Conservation (phyloP, 257 asterid genomes). For the Agastache rugosa region DNA sequence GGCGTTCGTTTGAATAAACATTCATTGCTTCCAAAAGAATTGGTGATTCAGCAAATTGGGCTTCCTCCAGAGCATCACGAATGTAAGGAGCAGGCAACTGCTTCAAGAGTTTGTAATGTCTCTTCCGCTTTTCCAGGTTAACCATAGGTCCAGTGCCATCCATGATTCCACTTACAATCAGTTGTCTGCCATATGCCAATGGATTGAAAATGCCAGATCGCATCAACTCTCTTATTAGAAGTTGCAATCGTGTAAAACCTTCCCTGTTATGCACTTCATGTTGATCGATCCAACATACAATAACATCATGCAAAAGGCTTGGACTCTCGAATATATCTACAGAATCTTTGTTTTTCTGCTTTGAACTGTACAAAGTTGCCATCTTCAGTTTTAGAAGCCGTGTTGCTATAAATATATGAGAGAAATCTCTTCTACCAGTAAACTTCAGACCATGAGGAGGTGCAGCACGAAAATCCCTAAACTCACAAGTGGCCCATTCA, state of each 20-base stretch:
- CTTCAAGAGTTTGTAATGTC: conserved; percentile 89
- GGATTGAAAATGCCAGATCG: conserved; percentile 85
- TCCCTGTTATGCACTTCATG: conserved; percentile 87
- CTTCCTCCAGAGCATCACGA: conserved; percentile 71
- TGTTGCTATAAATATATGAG: conserved; percentile 78
- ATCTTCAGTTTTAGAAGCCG: conserved; percentile 84
- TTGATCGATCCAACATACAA: conserved; percentile 98
- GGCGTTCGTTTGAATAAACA: conserved; percentile 83
- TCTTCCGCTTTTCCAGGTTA: conserved; percentile 68
- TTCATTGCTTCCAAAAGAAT: conserved; percentile 62
- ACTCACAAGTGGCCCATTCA: conserved; percentile 99
- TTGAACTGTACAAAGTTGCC: conserved; percentile 53
- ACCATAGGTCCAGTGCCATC: conserved; percentile 67
- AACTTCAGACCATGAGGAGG: conserved; percentile 78
- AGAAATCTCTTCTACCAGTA: conserved; percentile 83
- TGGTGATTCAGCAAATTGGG: conserved; percentile 57
- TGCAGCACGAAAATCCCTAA: conserved; percentile 74
- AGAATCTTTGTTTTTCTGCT: conserved; percentile 46
- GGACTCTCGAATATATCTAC: conserved; percentile 74
- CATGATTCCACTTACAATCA: conserved; percentile 88
- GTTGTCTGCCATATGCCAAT: conserved; percentile 89
- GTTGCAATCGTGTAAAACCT: conserved; percentile 82
- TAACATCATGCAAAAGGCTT: conserved; percentile 82
- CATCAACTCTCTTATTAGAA: conserved; percentile 76
- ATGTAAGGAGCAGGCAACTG: conserved; percentile 78